Conservation (phyloP, 2,329 filamentous ascomycete species). For the Emmonsia crescens region DNA sequence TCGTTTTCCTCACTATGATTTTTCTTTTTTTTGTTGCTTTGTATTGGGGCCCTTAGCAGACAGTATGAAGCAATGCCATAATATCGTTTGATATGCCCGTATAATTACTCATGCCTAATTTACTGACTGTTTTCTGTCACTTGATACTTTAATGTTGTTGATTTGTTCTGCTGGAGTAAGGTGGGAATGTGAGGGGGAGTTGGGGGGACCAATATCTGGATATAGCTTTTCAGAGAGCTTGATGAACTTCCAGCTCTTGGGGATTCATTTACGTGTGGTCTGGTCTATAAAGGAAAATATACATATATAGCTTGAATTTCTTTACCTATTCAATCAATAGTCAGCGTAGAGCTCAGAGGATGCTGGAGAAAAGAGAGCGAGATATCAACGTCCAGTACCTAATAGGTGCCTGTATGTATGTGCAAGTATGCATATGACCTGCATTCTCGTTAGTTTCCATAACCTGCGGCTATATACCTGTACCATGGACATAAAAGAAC, state of each 20-base stretch:
- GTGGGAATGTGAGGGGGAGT: background rate
- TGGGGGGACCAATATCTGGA: background rate
- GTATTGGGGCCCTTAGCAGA: background rate
- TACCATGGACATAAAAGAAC: background rate
- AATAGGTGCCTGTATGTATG: background rate
- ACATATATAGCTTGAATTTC: background rate
- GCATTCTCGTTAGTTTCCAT: background rate
- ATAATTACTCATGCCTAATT: background rate
- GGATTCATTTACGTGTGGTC: background rate
- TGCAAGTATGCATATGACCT: background rate
- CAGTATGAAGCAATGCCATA: background rate
- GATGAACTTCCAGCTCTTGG: background rate
- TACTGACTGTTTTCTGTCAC: background rate
- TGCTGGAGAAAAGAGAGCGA: background rate
- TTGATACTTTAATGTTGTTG: background rate
- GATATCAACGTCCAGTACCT: background rate
- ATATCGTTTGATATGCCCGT: no score
- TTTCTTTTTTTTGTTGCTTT: background rate
- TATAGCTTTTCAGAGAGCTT: background rate
- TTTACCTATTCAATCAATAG: no score
- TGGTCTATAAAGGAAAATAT: background rate
- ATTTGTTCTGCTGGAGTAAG: background rate
- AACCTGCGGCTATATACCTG: background rate
- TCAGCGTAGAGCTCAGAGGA: background rate
- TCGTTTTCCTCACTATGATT: no score